These are phyloP conservation scores for Axilococcus clingmanii DNA, from an alignment of 139 green algal species.

Conservation along the genomic window DNA sequence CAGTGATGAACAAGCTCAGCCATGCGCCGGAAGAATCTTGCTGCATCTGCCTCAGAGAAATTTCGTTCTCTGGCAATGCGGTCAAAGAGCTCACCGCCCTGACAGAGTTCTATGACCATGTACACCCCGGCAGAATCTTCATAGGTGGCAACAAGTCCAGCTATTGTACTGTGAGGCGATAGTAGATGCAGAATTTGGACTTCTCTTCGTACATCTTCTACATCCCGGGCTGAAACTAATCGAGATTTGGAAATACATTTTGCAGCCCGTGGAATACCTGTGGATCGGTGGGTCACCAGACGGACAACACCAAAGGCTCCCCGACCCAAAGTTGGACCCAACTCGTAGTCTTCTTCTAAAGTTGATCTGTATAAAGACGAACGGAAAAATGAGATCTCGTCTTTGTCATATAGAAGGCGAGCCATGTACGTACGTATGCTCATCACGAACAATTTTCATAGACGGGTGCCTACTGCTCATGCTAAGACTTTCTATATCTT, in stretches of 20 bases:
- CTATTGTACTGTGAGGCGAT: slow-evolving; percentile 28
- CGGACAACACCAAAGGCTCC: slow-evolving; percentile 29
- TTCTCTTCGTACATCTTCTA: slow-evolving; percentile 78
- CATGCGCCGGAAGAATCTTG: slow-evolving; percentile 22
- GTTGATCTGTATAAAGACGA: no score
- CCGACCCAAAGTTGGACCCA: slow-evolving; percentile 14
- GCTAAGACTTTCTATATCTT: no score
- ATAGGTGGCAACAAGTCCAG: slow-evolving; percentile 23
- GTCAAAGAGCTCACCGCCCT: slow-evolving; percentile 38
- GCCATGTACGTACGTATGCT: no score
- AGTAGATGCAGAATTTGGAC: slow-evolving; percentile 25
- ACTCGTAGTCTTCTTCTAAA: slow-evolving; percentile 13
- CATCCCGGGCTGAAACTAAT: slow-evolving; percentile 56
- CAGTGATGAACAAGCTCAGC: slow-evolving; percentile 26
- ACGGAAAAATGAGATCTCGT: no score
- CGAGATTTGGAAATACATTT: slow-evolving; percentile 33
- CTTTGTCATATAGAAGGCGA: no score
- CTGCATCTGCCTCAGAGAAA: slow-evolving; percentile 23
- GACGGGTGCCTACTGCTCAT: no score
- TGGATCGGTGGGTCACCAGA: slow-evolving; percentile 9
- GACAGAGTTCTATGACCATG: slow-evolving; percentile 39
- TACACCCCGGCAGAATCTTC: slow-evolving; percentile 31
- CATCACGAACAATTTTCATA: no score
- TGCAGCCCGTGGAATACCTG: slow-evolving; percentile 10
- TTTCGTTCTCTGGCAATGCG: slow-evolving; percentile 8